Percentiles rank a stretch among this genome's conserved stretches.
Evolutionary conservation across 352 stramenopile genomes (phyloP).

Genomic region (Phytophthora litchii): DNA sequence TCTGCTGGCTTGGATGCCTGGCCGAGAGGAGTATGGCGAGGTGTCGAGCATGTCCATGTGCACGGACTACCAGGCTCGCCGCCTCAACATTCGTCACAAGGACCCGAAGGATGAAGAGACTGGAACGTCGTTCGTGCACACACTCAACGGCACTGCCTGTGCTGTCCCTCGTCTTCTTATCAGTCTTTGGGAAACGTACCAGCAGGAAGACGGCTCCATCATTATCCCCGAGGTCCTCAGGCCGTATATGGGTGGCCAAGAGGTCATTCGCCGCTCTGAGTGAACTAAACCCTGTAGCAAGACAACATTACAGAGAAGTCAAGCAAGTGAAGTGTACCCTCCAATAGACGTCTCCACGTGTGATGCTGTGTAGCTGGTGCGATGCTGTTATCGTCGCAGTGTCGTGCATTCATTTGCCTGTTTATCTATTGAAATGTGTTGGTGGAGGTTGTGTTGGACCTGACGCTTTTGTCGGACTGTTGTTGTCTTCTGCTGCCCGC

Average conservation of each 20-base stretch:
- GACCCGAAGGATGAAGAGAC: slow-evolving; percentile 51
- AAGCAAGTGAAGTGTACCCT: slow-evolving; percentile 9
- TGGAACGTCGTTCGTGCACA: slow-evolving; percentile 82
- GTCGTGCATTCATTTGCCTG: slow-evolving; percentile 17
- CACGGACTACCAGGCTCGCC: slow-evolving; percentile 89
- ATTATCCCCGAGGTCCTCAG: slow-evolving; percentile 77
- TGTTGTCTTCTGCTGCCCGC: slow-evolving; percentile 19
- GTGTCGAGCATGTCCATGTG: slow-evolving; percentile 90
- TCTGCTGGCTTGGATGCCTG: slow-evolving; percentile 88
- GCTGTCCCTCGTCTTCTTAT: slow-evolving; percentile 86
- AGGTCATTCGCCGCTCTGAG: slow-evolving; percentile 50
- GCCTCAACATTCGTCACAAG: slow-evolving; percentile 88
- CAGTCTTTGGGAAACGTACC: slow-evolving; percentile 85
- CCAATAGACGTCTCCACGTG: slow-evolving; percentile 29
- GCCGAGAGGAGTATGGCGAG: slow-evolving; percentile 77
- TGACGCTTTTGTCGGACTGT: slow-evolving; percentile 21
- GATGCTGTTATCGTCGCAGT: slow-evolving; percentile 17
- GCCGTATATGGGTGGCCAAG: slow-evolving; percentile 82
- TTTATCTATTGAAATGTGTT: slow-evolving; percentile 30
- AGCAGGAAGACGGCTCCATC: slow-evolving; percentile 81
- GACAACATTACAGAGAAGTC: slow-evolving; percentile 16
- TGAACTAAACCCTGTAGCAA: slow-evolving; percentile 16
- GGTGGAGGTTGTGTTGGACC: slow-evolving; percentile 3
- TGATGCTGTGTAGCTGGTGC: slow-evolving; percentile 19
- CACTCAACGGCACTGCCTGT: slow-evolving; percentile 87